Conservation (phyloP, 2,329 filamentous ascomycete species). For the Arthrobotrys megalospora region DNA sequence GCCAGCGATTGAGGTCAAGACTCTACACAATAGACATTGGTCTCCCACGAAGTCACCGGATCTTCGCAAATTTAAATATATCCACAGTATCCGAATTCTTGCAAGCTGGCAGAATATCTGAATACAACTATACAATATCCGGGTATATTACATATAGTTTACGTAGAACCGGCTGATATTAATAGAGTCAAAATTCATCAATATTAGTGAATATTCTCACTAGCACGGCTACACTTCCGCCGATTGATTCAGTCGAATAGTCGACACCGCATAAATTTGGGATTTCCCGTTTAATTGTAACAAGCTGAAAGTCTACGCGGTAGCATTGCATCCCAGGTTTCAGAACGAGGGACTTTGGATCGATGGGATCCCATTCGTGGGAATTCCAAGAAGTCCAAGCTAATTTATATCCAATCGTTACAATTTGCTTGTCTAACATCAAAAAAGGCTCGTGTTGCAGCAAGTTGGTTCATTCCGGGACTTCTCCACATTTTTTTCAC, state of each 20-base stretch:
- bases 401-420: slow-evolving; percentile 20
- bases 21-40: too few relatives aligned
- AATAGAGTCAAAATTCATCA: not conserved
- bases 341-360: slow-evolving; percentile 17
- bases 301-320: slow-evolving; percentile 26
- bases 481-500: slow-evolving; percentile 8
- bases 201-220: not conserved
- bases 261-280: not conserved
- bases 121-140: too few relatives aligned
- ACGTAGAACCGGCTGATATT: too few relatives aligned
- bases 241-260: not conserved
- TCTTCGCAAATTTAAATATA: too few relatives aligned
- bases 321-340: slow-evolving; percentile 17
- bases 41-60: too few relatives aligned
- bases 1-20: not conserved
- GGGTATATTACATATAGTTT: too few relatives aligned
- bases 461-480: slow-evolving; percentile 9
- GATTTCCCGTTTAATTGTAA: slow-evolving; percentile 14
- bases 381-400: slow-evolving; percentile 6
- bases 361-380: not conserved
- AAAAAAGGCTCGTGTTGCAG: slow-evolving; percentile 19
- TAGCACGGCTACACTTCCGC: not conserved
- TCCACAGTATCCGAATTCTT: too few relatives aligned
- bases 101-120: too few relatives aligned
- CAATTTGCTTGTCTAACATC: slow-evolving; percentile 24